Percentiles rank a stretch among this genome's conserved stretches.
Conservation (phyloP, 208 protist genomes). For the Trypanosoma melophagium region DNA sequence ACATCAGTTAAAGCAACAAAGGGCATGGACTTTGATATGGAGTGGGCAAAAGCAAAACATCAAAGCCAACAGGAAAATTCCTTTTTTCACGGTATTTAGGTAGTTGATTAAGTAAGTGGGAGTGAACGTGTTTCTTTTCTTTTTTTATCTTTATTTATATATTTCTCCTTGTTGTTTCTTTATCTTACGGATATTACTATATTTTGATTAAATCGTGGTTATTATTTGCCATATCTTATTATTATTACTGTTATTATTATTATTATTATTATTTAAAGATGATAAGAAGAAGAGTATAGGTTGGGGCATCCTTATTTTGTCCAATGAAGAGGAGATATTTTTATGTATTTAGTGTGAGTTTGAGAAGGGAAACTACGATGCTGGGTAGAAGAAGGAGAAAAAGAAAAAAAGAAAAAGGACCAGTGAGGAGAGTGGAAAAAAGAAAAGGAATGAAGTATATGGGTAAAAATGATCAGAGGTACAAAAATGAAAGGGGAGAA, state of each 20-base stretch:
- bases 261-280: too few species aligned
- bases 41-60: conserved; percentile 14
- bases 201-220: too few species aligned
- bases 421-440: background rate
- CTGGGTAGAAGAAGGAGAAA: background rate
- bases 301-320: too few species aligned
- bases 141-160: background rate
- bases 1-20: conserved; percentile 2
- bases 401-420: background rate
- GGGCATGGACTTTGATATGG: conserved; percentile 21
- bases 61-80: background rate
- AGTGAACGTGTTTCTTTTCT: background rate
- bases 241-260: conserved; percentile 1
- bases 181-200: background rate
- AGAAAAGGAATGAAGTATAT: background rate
- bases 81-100: conserved; percentile 24
- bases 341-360: background rate
- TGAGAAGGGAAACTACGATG: background rate
- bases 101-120: background rate
- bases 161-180: background rate
- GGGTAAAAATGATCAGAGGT: background rate
- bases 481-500: background rate
- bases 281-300: too few species aligned
- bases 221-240: too few species aligned
- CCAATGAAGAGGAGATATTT: background rate